Evolutionary conservation across 305 asterid genomes (phyloP).

Genomic region (Salvia sclarea): DNA sequence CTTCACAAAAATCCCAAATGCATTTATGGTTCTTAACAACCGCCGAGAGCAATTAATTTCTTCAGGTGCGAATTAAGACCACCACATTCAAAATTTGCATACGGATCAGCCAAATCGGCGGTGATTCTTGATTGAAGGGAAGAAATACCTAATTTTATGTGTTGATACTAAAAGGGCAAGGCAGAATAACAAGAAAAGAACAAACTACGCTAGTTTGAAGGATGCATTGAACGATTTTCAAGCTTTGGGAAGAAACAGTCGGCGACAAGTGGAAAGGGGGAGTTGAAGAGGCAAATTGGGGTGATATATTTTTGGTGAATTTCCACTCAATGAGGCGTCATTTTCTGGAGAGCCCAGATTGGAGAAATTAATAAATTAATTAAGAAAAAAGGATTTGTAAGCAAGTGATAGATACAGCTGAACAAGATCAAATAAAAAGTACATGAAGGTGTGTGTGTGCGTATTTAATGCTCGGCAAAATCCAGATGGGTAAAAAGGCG

Average conservation of each 20-base stretch:
- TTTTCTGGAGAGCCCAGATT: slow-evolving; percentile 32
- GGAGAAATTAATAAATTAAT: slow-evolving; percentile 18
- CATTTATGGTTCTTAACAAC: slow-evolving; percentile 29
- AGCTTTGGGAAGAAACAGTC: slow-evolving; percentile 27
- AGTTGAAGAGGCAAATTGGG: slow-evolving; percentile 27
- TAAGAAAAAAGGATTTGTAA: slow-evolving; percentile 1
- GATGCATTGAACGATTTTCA: slow-evolving; percentile 31
- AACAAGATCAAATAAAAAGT: slow-evolving; percentile 41
- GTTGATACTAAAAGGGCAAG: slow-evolving; percentile 20
- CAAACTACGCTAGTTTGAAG: slow-evolving; percentile 21
- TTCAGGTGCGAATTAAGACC: slow-evolving; percentile 19
- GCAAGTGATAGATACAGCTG: slow-evolving; percentile 40
- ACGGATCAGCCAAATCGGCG: slow-evolving; percentile 30
- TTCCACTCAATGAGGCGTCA: not conserved
- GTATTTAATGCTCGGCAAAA: slow-evolving; percentile 46
- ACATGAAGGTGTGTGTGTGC: slow-evolving; percentile 32
- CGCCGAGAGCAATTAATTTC: slow-evolving; percentile 4
- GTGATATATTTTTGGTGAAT: slow-evolving; percentile 25
- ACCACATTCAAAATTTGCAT: slow-evolving; percentile 17
- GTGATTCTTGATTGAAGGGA: slow-evolving; percentile 20
- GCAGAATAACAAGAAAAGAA: not conserved
- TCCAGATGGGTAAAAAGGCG: slow-evolving; percentile 42
- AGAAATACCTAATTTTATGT: slow-evolving; percentile 27
- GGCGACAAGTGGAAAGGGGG: not conserved
- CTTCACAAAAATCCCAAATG: slow-evolving; percentile 35